Conservation (phyloP, 2,329 filamentous ascomycete species). For the Tolypocladium nubicola region DNA sequence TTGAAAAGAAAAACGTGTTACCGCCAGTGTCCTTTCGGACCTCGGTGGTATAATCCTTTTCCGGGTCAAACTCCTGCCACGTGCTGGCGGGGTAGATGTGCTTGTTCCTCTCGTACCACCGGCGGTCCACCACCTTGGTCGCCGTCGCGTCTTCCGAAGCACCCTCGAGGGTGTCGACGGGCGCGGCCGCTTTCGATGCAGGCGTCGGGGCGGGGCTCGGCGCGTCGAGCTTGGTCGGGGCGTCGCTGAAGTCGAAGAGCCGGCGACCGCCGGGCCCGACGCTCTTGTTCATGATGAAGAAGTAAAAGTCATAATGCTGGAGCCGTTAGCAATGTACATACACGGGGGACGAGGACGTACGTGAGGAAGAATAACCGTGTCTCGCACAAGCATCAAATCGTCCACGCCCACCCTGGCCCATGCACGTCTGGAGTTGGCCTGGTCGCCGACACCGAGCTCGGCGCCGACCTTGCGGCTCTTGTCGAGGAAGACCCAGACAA, state of each 20-base stretch:
- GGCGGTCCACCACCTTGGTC: slow-evolving; percentile 89
- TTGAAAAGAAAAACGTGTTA: slow-evolving; percentile 83
- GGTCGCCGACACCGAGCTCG: slow-evolving; percentile 63
- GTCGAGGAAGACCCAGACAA: slow-evolving; percentile 87
- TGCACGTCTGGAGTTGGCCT: slow-evolving; percentile 56
- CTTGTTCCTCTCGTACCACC: slow-evolving; percentile 97
- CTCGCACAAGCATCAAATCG: slow-evolving; percentile 85
- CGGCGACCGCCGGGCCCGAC: slow-evolving; percentile 58
- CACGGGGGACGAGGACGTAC: slow-evolving; percentile 41
- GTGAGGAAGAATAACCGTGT: slow-evolving; percentile 86
- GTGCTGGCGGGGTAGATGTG: slow-evolving; percentile 95
- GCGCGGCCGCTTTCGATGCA: slow-evolving; percentile 25
- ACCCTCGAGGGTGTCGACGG: slow-evolving; percentile 57
- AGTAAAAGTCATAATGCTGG: slow-evolving; percentile 95
- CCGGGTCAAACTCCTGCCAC: slow-evolving; percentile 91
- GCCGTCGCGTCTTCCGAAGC: slow-evolving; percentile 63
- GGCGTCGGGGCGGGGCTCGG: slow-evolving; percentile 2
- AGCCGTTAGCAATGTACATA: neutral
- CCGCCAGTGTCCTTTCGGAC: slow-evolving; percentile 76
- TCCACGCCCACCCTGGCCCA: slow-evolving; percentile 94
- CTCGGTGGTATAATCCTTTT: slow-evolving; percentile 70
- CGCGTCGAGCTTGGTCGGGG: slow-evolving; percentile 18
- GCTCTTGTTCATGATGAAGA: slow-evolving; percentile 86
- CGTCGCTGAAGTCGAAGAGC: slow-evolving; percentile 66
- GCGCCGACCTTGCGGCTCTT: slow-evolving; percentile 84